These are phyloP conservation scores for Yamadazyma oceani DNA, from an alignment of 1,139 yeast species.

Conservation along the genomic window DNA sequence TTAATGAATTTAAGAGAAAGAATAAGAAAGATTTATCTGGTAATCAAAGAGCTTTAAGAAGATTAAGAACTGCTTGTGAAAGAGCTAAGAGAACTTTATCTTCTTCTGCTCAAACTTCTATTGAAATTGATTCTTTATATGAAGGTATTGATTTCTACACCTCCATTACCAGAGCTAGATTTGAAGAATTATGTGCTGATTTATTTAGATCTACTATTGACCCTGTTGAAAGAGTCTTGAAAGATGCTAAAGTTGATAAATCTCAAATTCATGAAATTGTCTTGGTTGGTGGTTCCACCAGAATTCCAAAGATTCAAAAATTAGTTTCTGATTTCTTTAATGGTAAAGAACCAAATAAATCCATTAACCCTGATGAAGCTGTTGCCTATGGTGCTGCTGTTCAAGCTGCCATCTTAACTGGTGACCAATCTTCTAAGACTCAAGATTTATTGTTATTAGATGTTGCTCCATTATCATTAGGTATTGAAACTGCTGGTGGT, in stretches of 20 bases:
- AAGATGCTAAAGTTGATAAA: constrained; percentile 43
- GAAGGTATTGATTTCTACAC: constrained; percentile 45
- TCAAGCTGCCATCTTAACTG: constrained; percentile 61
- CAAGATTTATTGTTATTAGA: constrained; percentile 87
- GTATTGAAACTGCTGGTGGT: constrained; percentile 97
- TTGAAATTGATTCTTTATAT: constrained; percentile 40
- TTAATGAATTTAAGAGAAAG: constrained; percentile 40
- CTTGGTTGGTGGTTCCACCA: constrained; percentile 46
- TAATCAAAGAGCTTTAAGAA: constrained; percentile 41
- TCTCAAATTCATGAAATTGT: constrained; percentile 41
- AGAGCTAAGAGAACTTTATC: constrained; percentile 45
- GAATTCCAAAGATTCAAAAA: constrained; percentile 47
- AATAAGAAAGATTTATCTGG: constrained; percentile 36
- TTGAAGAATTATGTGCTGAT: constrained; percentile 46
- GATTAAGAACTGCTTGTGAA: constrained; percentile 46
- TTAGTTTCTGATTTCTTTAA: constrained; percentile 45
- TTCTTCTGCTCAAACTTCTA: constrained; percentile 41
- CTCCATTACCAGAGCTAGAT: constrained; percentile 45
- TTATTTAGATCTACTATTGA: constrained; percentile 45
- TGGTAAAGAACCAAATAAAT: constrained; percentile 47
- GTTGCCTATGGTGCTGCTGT: constrained; percentile 49
- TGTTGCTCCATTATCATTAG: constrained; percentile 90
- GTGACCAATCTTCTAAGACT: constrained; percentile 74
- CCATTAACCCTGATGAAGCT: constrained; percentile 48
- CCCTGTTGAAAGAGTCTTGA: constrained; percentile 45